Evolutionary conservation across 768 basidiomycete species (phyloP).

Genomic region (Thelephora ganbajun): DNA sequence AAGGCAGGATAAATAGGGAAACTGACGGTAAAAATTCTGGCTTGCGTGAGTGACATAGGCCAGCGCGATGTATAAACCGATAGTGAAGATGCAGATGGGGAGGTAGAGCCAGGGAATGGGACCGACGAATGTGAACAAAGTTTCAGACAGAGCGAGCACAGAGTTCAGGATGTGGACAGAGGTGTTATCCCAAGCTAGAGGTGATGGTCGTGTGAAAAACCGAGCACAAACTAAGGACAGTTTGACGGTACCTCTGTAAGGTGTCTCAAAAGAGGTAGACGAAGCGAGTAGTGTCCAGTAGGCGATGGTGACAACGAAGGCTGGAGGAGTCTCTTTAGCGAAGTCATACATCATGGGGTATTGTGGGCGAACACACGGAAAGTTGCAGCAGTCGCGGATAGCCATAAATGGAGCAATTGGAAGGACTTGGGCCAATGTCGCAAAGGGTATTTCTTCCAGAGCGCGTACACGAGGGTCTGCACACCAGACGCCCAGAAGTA

Average conservation of each 20-base stretch:
- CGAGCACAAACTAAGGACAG: background rate
- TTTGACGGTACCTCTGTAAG: constrained; percentile 19
- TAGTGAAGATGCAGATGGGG: constrained; percentile 29
- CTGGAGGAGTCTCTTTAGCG: constrained; percentile 18
- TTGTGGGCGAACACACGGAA: constrained; percentile 33
- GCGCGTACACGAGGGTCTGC: constrained; percentile 34
- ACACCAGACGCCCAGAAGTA: constrained; percentile 48
- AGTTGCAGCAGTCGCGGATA: constrained; percentile 35
- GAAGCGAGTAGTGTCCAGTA: constrained; percentile 44
- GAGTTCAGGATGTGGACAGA: constrained; percentile 51
- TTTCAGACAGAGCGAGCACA: constrained; percentile 41
- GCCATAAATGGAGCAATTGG: constrained; percentile 41
- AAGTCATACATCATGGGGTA: background rate
- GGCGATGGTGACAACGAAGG: constrained; percentile 48
- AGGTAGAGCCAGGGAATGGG: constrained; percentile 41
- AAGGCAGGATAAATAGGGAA: background rate
- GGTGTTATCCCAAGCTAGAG: constrained; percentile 42
- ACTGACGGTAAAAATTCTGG: constrained; percentile 52
- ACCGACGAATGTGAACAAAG: constrained; percentile 36
- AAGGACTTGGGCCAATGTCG: constrained; percentile 43
- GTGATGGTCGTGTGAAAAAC: constrained; percentile 2
- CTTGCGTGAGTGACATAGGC: constrained; percentile 53
- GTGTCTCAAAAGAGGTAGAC: constrained; percentile 24
- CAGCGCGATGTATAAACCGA: constrained; percentile 45
- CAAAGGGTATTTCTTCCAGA: constrained; percentile 29